phyloP scores from a whole-genome alignment of 1,284 basidiomycete species.

The Cystobasidium slooffiae region DNA sequence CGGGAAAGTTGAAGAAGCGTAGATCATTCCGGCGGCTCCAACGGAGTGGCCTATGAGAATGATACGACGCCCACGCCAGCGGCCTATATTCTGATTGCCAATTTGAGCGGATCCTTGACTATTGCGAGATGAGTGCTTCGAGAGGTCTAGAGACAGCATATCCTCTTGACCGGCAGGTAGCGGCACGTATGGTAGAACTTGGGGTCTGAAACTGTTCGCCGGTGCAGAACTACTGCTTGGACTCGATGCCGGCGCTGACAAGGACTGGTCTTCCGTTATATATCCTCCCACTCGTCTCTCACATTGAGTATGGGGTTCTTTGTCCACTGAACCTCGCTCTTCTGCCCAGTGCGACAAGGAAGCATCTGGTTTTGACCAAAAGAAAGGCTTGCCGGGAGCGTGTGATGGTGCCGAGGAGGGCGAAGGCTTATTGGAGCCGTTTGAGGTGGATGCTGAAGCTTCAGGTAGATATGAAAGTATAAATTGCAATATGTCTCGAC shows the following conservation, averaged over 20 bases:
- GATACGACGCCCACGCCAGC: conserved; percentile 56
- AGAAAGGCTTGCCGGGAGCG: conserved; percentile 13
- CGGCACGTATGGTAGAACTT: background rate
- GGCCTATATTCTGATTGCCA: conserved; percentile 58
- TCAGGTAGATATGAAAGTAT: conserved; percentile 66
- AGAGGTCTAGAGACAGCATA: conserved; percentile 44
- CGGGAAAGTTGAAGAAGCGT: conserved; percentile 62
- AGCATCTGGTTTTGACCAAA: conserved; percentile 27
- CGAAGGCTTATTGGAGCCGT: background rate
- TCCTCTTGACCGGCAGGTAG: conserved; percentile 14
- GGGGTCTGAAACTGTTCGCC: conserved; percentile 7
- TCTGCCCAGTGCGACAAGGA: conserved; percentile 33
- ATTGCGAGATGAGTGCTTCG: conserved; percentile 10
- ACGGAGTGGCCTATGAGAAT: conserved; percentile 80
- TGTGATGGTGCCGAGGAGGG: conserved; percentile 15
- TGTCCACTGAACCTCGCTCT: background rate
- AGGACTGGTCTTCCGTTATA: conserved; percentile 29
- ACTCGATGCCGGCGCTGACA: background rate
- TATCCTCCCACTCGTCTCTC: conserved; percentile 29
- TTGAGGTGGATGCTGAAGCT: background rate
- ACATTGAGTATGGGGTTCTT: background rate
- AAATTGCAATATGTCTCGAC: conserved; percentile 75
- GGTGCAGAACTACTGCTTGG: background rate
- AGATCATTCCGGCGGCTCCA: conserved; percentile 64
- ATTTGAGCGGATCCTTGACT: conserved; percentile 46